Conservation (phyloP, 1,284 basidiomycete species). For the Ganoderma lingzhi region DNA sequence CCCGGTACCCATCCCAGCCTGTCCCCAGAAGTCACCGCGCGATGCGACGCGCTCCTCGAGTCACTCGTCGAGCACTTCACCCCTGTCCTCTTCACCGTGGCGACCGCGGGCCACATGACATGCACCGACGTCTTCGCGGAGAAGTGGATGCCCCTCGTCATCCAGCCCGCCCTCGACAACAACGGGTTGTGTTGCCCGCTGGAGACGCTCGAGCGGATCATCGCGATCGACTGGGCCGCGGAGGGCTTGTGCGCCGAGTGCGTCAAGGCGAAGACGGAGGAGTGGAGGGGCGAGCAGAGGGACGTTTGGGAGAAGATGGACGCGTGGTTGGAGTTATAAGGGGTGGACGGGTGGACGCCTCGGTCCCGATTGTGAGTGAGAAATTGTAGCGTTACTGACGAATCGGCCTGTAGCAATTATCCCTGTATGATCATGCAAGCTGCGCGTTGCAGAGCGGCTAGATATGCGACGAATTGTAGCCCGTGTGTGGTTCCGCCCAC, state of each 20-base stretch:
- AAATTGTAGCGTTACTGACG: background rate
- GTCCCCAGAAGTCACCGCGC: slow-evolving; percentile 34
- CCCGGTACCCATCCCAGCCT: slow-evolving; percentile 31
- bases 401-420: background rate
- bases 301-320: slow-evolving; percentile 68
- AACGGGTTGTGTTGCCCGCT: slow-evolving; percentile 66
- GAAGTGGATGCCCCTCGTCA: slow-evolving; percentile 72
- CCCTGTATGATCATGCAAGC: background rate
- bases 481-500: too few species aligned
- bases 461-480: too few species aligned
- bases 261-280: slow-evolving; percentile 62
- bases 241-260: slow-evolving; percentile 68
- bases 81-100: slow-evolving; percentile 74
- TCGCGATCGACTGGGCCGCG: slow-evolving; percentile 61
- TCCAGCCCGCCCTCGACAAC: slow-evolving; percentile 67
- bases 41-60: slow-evolving; percentile 42
- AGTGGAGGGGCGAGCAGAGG: slow-evolving; percentile 70
- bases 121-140: slow-evolving; percentile 77
- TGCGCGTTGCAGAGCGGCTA: too few species aligned
- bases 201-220: slow-evolving; percentile 68
- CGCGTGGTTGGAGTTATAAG: slow-evolving; percentile 52
- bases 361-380: too few species aligned
- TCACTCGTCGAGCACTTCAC: slow-evolving; percentile 69
- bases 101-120: slow-evolving; percentile 70
- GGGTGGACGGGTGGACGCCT: background rate